A percentile compares a stretch with the other conserved stretches of the same genome.
Conservation (phyloP, 108 stramenopile genomes). For the Skeletonema potamos region DNA sequence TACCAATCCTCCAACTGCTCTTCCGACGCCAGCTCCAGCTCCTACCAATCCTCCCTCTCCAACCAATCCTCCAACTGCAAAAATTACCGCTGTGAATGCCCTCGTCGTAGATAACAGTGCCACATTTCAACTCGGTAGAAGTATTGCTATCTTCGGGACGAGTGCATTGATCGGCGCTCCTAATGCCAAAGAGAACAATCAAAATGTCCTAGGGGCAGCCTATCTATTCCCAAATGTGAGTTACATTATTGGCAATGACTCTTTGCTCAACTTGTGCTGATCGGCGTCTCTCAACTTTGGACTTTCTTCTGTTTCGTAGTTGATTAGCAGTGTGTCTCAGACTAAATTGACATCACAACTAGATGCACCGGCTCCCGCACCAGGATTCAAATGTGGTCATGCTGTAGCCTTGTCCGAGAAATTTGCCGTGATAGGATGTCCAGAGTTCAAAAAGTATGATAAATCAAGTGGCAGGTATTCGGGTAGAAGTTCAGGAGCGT, state of each 20-base stretch:
- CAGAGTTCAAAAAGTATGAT: neutral
- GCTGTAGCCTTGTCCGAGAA: neutral
- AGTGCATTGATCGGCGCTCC: neutral
- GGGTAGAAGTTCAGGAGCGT: too few relatives aligned
- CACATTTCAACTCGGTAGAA: neutral
- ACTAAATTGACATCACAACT: neutral
- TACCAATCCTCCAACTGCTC: neutral
- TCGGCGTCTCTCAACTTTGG: neutral
- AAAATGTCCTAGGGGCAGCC: neutral
- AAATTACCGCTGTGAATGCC: neutral
- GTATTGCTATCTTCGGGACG: neutral
- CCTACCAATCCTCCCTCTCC: too few relatives aligned
- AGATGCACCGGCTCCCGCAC: neutral
- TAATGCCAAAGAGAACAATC: neutral
- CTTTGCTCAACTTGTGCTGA: neutral
- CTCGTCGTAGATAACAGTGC: neutral
- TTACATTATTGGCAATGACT: neutral
- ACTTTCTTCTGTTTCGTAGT: neutral
- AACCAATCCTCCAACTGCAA: neutral
- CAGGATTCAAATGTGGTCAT: neutral
- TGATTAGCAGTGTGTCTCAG: neutral
- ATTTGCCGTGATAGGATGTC: neutral
- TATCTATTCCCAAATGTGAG: neutral
- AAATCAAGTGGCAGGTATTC: neutral
- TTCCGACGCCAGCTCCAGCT: too few relatives aligned